Conservation (phyloP, 2,329 filamentous ascomycete species). For the Clonostachys byssicola region DNA sequence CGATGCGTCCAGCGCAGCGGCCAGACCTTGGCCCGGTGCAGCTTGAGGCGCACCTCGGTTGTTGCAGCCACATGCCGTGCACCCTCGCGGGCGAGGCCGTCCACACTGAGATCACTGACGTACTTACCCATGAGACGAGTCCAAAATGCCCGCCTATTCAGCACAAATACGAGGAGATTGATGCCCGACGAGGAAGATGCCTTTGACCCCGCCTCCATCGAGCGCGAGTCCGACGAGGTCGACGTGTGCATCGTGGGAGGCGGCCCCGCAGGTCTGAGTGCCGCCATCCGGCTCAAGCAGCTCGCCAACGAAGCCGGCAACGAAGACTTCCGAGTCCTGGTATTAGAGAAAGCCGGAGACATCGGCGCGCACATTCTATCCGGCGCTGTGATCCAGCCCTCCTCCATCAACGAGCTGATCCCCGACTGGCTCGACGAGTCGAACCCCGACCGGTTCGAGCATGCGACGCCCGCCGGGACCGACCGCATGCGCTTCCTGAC, state of each 20-base stretch:
- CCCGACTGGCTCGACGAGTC: slow-evolving; percentile 90
- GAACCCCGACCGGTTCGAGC: slow-evolving; percentile 83
- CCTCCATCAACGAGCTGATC: slow-evolving; percentile 81
- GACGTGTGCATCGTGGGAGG: slow-evolving; percentile 97
- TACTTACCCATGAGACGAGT: no score
- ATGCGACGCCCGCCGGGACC: slow-evolving; percentile 75
- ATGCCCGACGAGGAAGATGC: slow-evolving; percentile 34
- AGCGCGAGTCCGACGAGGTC: slow-evolving; percentile 88
- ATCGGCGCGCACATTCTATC: slow-evolving; percentile 93
- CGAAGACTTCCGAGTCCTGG: slow-evolving; percentile 88
- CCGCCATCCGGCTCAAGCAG: slow-evolving; percentile 93
- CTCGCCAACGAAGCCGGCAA: slow-evolving; percentile 91
- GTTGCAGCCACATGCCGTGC: slow-evolving; percentile 13
- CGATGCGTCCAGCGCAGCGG: slow-evolving; percentile 32
- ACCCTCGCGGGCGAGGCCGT: slow-evolving; percentile 14
- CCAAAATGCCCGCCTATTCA: slow-evolving; percentile 22
- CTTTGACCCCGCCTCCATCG: slow-evolving; percentile 65
- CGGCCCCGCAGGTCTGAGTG: slow-evolving; percentile 88
- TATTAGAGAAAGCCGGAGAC: slow-evolving; percentile 94
- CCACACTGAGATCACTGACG: background rate
- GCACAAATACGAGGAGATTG: slow-evolving; percentile 18
- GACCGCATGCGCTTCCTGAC: slow-evolving; percentile 96
- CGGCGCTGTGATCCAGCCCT: slow-evolving; percentile 90
- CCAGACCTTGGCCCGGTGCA: slow-evolving; percentile 6
- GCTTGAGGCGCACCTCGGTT: background rate